Evolutionary conservation across 1,284 basidiomycete genomes (phyloP).

Genomic region (Psilocybe mexicana): DNA sequence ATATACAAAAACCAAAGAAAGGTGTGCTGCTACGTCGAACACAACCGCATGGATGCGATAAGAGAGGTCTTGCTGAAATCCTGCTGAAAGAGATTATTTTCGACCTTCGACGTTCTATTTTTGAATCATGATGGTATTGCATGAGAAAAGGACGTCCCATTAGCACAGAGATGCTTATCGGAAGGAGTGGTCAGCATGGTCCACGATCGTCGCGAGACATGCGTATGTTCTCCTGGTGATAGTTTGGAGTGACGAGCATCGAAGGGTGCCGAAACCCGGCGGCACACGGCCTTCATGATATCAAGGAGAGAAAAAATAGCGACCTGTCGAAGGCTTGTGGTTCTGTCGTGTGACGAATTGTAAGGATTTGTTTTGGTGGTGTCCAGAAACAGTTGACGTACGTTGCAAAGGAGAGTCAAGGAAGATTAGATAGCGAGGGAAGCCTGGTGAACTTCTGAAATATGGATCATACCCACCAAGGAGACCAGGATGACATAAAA

Average conservation of each 20-base stretch:
- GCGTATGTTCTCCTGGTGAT: neutral
- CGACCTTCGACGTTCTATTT: conserved; percentile 1
- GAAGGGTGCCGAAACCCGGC: neutral
- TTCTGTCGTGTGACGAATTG: neutral
- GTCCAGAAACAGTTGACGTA: too few species aligned
- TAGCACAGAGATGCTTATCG: conserved; percentile 5
- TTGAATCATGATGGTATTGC: conserved; percentile 1
- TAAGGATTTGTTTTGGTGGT: neutral
- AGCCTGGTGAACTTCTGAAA: too few species aligned
- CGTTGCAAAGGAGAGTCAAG: too few species aligned
- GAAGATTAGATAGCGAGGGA: too few species aligned
- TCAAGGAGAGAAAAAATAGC: neutral
- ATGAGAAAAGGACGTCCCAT: conserved; percentile 3
- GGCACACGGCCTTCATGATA: neutral
- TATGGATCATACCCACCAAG: too few species aligned
- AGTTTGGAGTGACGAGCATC: neutral
- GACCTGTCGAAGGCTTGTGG: neutral
- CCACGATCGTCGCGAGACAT: neutral
- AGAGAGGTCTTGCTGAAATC: conserved; percentile 1
- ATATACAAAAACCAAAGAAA: neutral
- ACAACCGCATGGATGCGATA: conserved; percentile 16
- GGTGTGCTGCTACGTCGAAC: neutral
- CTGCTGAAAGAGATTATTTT: neutral
- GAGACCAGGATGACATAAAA: too few species aligned
- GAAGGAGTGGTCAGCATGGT: neutral